A percentile compares a stretch with the other conserved stretches of the same genome.
Evolutionary conservation across 768 basidiomycete species (phyloP).

Genomic region (Chalciporus chontae): DNA sequence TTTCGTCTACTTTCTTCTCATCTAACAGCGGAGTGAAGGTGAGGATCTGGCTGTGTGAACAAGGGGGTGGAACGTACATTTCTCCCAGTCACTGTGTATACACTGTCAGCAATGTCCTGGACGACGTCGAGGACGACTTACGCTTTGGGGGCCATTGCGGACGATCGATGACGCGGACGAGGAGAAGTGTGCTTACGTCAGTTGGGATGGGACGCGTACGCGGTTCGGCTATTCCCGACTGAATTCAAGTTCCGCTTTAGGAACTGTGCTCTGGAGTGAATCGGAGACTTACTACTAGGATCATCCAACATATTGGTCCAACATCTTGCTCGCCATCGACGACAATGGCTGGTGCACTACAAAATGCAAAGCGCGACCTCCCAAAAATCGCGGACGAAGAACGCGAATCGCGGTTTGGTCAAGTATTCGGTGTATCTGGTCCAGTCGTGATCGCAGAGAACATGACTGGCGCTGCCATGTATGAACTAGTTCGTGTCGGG

Average conservation of each 20-base stretch:
- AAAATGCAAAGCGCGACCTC: constrained; percentile 85
- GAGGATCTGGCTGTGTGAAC: constrained; percentile 1
- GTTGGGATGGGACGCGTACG: constrained; percentile 34
- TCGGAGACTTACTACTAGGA: no score
- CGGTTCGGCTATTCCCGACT: constrained; percentile 25
- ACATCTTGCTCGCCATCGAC: constrained; percentile 7
- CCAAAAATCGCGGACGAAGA: constrained; percentile 90
- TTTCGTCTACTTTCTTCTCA: constrained; percentile 82
- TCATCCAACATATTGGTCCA: no score
- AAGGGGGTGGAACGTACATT: constrained; percentile 56
- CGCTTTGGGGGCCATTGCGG: constrained; percentile 91
- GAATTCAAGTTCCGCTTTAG: constrained; percentile 30
- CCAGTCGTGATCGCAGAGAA: constrained; percentile 96
- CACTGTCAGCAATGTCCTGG: constrained; percentile 6
- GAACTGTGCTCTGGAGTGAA: no score
- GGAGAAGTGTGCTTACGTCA: constrained; percentile 16
- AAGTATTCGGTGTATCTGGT: constrained; percentile 94
- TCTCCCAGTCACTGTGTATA: constrained; percentile 90
- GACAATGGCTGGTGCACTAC: constrained; percentile 87
- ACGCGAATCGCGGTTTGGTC: constrained; percentile 79
- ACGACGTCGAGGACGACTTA: constrained; percentile 41
- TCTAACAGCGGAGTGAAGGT: constrained; percentile 41
- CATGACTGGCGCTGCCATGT: constrained; percentile 96
- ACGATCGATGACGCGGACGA: constrained; percentile 14
- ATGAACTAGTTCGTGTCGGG: constrained; percentile 96